phyloP scores from a whole-genome alignment of 345 rosid genomes.

The Anacardium occidentale region DNA sequence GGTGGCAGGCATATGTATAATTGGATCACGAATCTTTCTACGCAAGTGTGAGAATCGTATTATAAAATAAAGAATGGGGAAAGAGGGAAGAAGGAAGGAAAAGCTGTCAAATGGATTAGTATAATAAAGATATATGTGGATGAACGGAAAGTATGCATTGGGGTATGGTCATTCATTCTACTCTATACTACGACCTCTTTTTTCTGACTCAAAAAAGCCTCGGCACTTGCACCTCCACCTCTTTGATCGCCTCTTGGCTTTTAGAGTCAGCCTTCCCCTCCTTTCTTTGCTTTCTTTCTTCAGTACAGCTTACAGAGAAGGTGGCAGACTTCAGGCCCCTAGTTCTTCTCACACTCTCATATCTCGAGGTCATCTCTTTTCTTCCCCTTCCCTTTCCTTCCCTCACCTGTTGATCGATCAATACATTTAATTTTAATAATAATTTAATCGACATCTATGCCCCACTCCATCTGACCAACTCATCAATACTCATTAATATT shows the following conservation, averaged over 20 bases:
- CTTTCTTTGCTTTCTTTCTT: neutral
- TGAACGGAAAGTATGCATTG: slow-evolving; percentile 5
- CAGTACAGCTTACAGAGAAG: neutral
- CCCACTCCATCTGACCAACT: slow-evolving; percentile 14
- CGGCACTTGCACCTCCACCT: slow-evolving; percentile 25
- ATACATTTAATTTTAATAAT: no score
- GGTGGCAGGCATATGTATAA: no score
- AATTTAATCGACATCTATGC: slow-evolving; percentile 12
- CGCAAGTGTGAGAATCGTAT: no score
- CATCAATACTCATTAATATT: neutral
- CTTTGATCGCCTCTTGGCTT: neutral
- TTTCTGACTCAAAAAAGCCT: slow-evolving; percentile 10
- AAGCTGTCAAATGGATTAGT: no score
- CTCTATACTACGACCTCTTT: neutral
- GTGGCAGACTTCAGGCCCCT: slow-evolving; percentile 17
- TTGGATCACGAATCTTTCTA: no score
- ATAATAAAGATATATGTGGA: neutral
- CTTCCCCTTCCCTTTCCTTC: no score
- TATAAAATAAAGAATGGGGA: no score
- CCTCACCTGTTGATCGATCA: no score
- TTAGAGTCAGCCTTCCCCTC: neutral
- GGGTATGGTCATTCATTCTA: slow-evolving; percentile 9
- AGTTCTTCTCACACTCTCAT: slow-evolving; percentile 16
- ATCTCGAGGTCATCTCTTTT: neutral
- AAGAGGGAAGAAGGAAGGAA: no score